Evolutionary conservation across 805 yeast species (phyloP), one percentile per base, ranked within the genome.

Genomic region (Wickerhamomyces silvicola): DNA sequence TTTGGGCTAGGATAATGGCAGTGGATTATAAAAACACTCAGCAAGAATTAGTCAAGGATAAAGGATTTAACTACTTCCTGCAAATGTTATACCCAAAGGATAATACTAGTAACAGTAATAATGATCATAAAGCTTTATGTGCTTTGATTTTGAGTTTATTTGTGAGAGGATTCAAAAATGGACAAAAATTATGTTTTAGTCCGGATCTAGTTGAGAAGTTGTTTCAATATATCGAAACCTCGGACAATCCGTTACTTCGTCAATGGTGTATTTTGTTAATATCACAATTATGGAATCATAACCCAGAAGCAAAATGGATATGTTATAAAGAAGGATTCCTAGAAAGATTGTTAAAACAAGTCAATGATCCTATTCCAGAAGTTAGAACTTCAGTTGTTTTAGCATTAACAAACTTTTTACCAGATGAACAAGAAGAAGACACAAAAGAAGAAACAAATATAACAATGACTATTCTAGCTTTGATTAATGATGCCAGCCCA

Each of bases 1-100:
- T 92, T 33, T 92, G 98, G 98, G 95, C 97, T 1, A 69, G 97
- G 43, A 86, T 92, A 15, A 86, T 92, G 92, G 88, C 97, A 3
- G 94, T 92, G 16, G 97, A 90, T 57, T 81, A 82, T 54, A 72
- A 75, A 42, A 81, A 82, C 48, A 85, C 95, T 4, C 98, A 92
- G 55, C 87, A 81, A 41, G 98, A 92, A 50, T 68, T 92, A 19
- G 73, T 92, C 42, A 88, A 88, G 47, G 97, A 90, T 50, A 81
- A 81, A 49, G 95, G 96, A 0, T 88, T 78, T 56, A 76, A 78
- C 46, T 90, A 92, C 55, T 92, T 92, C 54, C 75, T 86, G 27
- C 75, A 79, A 38, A 85, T 90, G 50, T 61, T 92, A 27, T 78
- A 79, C 7, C 70, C 70, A 14, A 65, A 57, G 31, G 55, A 39